A percentile compares a stretch with the other conserved stretches of the same genome.
phyloP scores from a whole-genome alignment of 192 early-diverging fungal species.

The Linnemannia schmuckeri region DNA sequence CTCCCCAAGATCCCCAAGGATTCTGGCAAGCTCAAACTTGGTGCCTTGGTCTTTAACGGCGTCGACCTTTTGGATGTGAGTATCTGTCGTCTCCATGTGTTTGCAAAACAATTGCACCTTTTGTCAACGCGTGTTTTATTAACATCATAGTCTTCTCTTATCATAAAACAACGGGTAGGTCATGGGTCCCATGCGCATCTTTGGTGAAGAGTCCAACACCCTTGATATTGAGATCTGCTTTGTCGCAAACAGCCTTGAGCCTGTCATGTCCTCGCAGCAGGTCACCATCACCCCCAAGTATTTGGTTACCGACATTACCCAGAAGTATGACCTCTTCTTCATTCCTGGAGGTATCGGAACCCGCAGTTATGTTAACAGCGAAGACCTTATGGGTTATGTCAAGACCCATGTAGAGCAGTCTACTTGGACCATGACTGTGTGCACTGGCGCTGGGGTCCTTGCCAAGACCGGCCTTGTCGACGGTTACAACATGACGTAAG shows the following conservation, averaged over 20 bases:
- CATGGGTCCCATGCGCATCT: slow-evolving; percentile 50
- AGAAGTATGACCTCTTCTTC: slow-evolving; percentile 48
- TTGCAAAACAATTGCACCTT: background rate
- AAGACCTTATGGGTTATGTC: slow-evolving; percentile 10
- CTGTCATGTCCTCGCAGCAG: slow-evolving; percentile 21
- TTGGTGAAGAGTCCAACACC: slow-evolving; percentile 24
- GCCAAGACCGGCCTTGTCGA: slow-evolving; percentile 64
- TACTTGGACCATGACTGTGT: slow-evolving; percentile 60
- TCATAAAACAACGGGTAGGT: background rate
- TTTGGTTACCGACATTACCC: slow-evolving; percentile 32
- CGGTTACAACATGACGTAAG: slow-evolving; percentile 58
- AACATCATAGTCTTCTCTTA: background rate
- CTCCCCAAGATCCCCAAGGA: slow-evolving; percentile 42
- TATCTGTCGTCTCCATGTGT: no score
- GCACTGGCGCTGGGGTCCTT: slow-evolving; percentile 59
- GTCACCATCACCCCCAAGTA: slow-evolving; percentile 39
- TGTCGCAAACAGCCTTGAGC: slow-evolving; percentile 18
- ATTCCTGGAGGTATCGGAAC: slow-evolving; percentile 52
- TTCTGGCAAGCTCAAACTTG: slow-evolving; percentile 17
- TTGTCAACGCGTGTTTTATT: background rate
- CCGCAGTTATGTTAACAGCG: slow-evolving; percentile 12
- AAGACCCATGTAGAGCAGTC: slow-evolving; percentile 15
- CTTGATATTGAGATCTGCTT: slow-evolving; percentile 45
- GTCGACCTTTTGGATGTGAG: slow-evolving; percentile 49
- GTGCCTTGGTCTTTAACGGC: slow-evolving; percentile 46